phyloP scores from a whole-genome alignment of 164 flowering plant genomes.

The Saururus chinensis region DNA sequence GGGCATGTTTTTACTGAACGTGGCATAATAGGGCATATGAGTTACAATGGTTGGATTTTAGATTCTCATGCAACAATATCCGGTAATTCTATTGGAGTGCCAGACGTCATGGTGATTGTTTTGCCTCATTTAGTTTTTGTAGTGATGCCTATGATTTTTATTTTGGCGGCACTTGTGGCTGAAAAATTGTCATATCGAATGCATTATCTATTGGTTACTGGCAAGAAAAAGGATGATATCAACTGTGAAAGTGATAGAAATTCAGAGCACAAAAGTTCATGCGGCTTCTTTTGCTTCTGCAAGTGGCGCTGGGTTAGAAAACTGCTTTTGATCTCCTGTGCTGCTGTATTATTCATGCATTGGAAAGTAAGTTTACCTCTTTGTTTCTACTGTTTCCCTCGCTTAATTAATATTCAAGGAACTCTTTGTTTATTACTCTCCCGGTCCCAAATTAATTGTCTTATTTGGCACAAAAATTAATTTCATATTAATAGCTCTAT shows the following conservation, averaged over 20 bases:
- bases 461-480: no score
- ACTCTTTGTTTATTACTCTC: not conserved
- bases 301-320: slow-evolving; percentile 47
- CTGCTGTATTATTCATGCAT: slow-evolving; percentile 59
- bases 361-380: slow-evolving; percentile 36
- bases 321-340: slow-evolving; percentile 38
- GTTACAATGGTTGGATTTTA: slow-evolving; percentile 73
- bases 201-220: slow-evolving; percentile 33
- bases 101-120: slow-evolving; percentile 86
- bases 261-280: slow-evolving; percentile 8
- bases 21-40: slow-evolving; percentile 55
- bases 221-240: slow-evolving; percentile 72
- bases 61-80: slow-evolving; percentile 4
- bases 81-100: slow-evolving; percentile 46
- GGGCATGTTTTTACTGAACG: slow-evolving; percentile 66
- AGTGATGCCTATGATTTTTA: slow-evolving; percentile 55
- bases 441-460: no score
- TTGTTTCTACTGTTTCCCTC: not conserved
- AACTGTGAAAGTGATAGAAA: slow-evolving; percentile 7
- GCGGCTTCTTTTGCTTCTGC: slow-evolving; percentile 2
- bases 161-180: slow-evolving; percentile 38
- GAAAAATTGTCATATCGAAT: slow-evolving; percentile 41
- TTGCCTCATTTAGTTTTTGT: slow-evolving; percentile 61
- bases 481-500: no score
- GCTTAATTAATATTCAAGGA: not conserved